A percentile compares a stretch with the other conserved stretches of the same genome.
Conservation (phyloP, 2,329 filamentous ascomycete species). For the Phaeosphaeria sp. region DNA sequence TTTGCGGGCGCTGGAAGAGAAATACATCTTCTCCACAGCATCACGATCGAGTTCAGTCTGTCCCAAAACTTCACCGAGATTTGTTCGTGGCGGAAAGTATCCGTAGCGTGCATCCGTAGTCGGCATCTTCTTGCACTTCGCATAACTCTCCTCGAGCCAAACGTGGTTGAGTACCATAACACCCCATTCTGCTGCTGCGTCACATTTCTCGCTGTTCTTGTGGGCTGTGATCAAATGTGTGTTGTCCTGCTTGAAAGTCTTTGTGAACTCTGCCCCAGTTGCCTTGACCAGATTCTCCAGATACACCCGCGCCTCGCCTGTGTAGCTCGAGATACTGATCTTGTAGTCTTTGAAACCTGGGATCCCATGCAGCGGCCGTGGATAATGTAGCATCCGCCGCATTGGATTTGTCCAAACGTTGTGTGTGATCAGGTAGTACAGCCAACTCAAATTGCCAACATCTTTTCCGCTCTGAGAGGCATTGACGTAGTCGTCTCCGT, state of each 20-base stretch:
- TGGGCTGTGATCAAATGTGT: constrained; percentile 95
- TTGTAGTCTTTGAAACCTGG: constrained; percentile 76
- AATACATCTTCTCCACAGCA: constrained; percentile 74
- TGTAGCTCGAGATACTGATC: constrained; percentile 96
- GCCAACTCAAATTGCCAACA: constrained; percentile 91
- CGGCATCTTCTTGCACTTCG: constrained; percentile 78
- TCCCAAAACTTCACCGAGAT: constrained; percentile 90
- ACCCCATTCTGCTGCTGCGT: constrained; percentile 90
- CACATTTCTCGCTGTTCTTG: constrained; percentile 88
- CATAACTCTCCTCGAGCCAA: constrained; percentile 97
- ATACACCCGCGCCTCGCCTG: constrained; percentile 90
- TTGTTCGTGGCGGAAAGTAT: constrained; percentile 86
- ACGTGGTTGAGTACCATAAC: constrained; percentile 91
- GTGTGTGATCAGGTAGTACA: constrained; percentile 88
- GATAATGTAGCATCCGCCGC: constrained; percentile 86
- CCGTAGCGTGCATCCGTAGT: constrained; percentile 78
- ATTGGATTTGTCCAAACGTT: constrained; percentile 89
- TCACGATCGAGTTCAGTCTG: constrained; percentile 82
- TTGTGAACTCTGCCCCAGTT: constrained; percentile 86
- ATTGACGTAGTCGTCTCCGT: constrained; percentile 76
- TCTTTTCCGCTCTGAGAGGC: constrained; percentile 80
- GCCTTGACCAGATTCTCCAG: constrained; percentile 89
- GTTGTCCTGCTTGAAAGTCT: constrained; percentile 93
- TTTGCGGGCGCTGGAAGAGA: constrained; percentile 39
- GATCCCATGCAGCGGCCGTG: constrained; percentile 76